phyloP scores from a whole-genome alignment of 441 rosid genomes.

The Manihot esculenta region DNA sequence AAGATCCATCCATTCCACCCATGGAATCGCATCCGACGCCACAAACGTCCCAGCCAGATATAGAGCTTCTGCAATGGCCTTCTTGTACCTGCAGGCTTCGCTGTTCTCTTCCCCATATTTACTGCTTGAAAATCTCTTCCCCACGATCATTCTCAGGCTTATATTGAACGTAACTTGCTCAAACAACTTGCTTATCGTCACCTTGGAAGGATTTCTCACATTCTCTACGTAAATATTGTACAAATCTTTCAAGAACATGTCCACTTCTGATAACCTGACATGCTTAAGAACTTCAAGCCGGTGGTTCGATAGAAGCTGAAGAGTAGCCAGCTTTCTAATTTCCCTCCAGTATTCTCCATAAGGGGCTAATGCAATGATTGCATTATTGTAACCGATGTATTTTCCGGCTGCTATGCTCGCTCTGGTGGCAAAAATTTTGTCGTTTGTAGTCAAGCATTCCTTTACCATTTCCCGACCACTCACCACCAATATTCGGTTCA shows the following conservation, averaged over 20 bases:
- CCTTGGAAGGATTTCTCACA: not conserved
- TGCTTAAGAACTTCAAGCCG: slow-evolving; percentile 49
- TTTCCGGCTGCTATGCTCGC: slow-evolving; percentile 21
- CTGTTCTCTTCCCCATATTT: slow-evolving; percentile 30
- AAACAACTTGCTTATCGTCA: slow-evolving; percentile 31
- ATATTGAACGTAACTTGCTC: slow-evolving; percentile 49
- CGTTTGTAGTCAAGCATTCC: slow-evolving; percentile 55
- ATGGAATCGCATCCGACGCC: slow-evolving; percentile 50
- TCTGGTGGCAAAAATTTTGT: slow-evolving; percentile 47
- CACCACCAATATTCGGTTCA: slow-evolving; percentile 29
- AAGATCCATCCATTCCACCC: slow-evolving; percentile 57
- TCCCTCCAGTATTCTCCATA: slow-evolving; percentile 69
- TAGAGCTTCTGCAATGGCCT: slow-evolving; percentile 37
- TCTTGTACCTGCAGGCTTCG: slow-evolving; percentile 45
- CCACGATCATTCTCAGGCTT: slow-evolving; percentile 40
- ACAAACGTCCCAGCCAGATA: slow-evolving; percentile 38
- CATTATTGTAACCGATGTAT: slow-evolving; percentile 44
- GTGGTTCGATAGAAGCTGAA: slow-evolving; percentile 51
- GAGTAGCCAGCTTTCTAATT: slow-evolving; percentile 50
- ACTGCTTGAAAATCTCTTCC: slow-evolving; percentile 34
- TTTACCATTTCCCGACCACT: slow-evolving; percentile 27
- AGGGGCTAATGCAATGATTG: slow-evolving; percentile 48
- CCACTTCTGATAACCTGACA: slow-evolving; percentile 40
- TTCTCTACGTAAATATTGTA: slow-evolving; percentile 1
- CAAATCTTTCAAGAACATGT: slow-evolving; percentile 41